Evolutionary conservation across 78 protist genomes (phyloP).

Genomic region (Protostelium mycophagum): DNA sequence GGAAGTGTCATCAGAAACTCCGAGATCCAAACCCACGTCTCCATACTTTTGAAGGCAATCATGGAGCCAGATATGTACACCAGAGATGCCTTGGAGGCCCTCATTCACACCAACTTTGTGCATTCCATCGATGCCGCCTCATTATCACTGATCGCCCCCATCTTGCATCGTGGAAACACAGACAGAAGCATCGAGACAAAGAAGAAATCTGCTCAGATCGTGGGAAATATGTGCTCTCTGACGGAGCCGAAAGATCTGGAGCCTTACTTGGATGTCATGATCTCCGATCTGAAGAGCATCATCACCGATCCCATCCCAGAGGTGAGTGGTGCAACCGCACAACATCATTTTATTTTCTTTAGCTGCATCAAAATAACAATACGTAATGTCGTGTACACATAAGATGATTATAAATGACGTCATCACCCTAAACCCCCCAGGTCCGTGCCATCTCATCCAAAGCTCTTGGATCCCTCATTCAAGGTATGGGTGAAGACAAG

Average conservation of each 20-base stretch:
- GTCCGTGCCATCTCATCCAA: constrained; percentile 36
- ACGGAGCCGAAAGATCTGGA: constrained; percentile 70
- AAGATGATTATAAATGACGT: neutral
- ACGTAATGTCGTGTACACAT: too few relatives aligned
- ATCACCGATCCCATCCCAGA: constrained; percentile 87
- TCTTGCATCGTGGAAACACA: constrained; percentile 80
- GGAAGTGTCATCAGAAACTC: constrained; percentile 92
- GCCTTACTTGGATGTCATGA: constrained; percentile 69
- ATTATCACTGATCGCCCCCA: constrained; percentile 91
- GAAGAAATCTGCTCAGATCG: constrained; percentile 68
- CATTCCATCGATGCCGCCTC: constrained; percentile 94
- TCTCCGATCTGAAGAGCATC: constrained; percentile 64
- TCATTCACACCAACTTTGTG: constrained; percentile 78
- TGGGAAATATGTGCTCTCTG: constrained; percentile 71
- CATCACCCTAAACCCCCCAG: neutral
- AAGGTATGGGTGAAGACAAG: constrained; percentile 77
- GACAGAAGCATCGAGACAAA: constrained; percentile 67
- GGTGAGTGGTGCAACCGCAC: too few relatives aligned
- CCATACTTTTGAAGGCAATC: constrained; percentile 75
- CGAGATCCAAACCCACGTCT: constrained; percentile 80
- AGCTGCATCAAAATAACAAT: too few relatives aligned
- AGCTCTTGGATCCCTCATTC: constrained; percentile 54
- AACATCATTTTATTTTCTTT: too few relatives aligned
- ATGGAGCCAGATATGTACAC: constrained; percentile 68
- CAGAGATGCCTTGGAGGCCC: constrained; percentile 58